phyloP scores from a whole-genome alignment of 169 alveolate species.

The Eimeria acervulina region DNA sequence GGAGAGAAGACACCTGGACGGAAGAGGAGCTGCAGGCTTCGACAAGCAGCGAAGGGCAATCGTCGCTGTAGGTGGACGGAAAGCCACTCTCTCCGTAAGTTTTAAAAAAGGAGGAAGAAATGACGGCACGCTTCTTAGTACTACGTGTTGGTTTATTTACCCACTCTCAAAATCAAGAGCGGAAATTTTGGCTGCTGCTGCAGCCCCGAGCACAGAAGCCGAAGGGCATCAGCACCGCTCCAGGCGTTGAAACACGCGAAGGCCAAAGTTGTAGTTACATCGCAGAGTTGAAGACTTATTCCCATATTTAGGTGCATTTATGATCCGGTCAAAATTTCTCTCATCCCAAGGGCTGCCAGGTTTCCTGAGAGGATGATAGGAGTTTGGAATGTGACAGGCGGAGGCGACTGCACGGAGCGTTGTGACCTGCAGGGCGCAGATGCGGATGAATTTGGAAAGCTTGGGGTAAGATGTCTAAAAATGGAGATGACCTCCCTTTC shows the following conservation, averaged over 20 bases:
- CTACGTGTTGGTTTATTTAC: background rate
- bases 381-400: background rate
- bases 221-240: conserved; percentile 22
- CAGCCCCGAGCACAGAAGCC: conserved; percentile 66
- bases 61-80: background rate
- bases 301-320: background rate
- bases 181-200: background rate
- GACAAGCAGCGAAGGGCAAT: background rate
- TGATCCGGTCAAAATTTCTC: background rate
- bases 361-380: background rate
- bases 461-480: background rate
- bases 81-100: background rate
- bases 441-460: background rate
- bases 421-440: background rate
- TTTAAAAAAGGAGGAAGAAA: background rate
- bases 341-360: background rate
- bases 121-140: background rate
- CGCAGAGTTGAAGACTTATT: background rate
- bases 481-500: background rate
- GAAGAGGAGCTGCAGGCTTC: background rate
- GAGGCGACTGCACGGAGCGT: background rate
- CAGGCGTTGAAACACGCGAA: background rate
- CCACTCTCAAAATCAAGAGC: background rate
- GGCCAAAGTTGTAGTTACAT: background rate
- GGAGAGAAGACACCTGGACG: background rate